phyloP scores from a whole-genome alignment of 257 asterid species.

The Dorcoceras hygrometricum region DNA sequence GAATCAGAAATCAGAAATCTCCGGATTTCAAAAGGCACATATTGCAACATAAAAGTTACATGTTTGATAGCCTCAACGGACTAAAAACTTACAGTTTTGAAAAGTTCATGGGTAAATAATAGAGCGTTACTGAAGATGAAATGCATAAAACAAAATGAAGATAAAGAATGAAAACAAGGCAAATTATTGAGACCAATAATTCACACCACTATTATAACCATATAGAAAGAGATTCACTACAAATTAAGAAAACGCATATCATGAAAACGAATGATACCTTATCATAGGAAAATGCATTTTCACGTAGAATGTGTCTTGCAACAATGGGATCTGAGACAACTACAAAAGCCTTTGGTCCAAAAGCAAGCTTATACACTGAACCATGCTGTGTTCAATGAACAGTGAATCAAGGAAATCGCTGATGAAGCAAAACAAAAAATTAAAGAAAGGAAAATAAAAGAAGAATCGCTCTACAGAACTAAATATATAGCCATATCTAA shows the following conservation, averaged over 20 bases:
- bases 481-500: background rate
- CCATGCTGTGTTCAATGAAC: slow-evolving; percentile 69
- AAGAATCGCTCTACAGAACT: background rate
- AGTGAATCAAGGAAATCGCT: slow-evolving; percentile 16
- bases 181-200: slow-evolving; percentile 4
- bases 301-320: slow-evolving; percentile 89
- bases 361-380: slow-evolving; percentile 89
- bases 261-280: slow-evolving; percentile 49
- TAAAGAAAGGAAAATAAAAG: background rate
- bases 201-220: background rate
- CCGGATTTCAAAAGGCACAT: no score
- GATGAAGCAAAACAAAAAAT: background rate
- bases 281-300: slow-evolving; percentile 89
- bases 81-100: background rate
- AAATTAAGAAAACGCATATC: slow-evolving; percentile 3
- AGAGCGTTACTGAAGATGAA: background rate
- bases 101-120: background rate
- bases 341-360: slow-evolving; percentile 94
- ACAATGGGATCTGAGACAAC: slow-evolving; percentile 96
- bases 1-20: no score
- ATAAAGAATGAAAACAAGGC: background rate
- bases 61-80: background rate
- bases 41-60: no score
- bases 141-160: background rate
- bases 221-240: slow-evolving; percentile 4